Evolutionary conservation across 768 basidiomycete species (phyloP).

Genomic region (Phylloporus arenicola): DNA sequence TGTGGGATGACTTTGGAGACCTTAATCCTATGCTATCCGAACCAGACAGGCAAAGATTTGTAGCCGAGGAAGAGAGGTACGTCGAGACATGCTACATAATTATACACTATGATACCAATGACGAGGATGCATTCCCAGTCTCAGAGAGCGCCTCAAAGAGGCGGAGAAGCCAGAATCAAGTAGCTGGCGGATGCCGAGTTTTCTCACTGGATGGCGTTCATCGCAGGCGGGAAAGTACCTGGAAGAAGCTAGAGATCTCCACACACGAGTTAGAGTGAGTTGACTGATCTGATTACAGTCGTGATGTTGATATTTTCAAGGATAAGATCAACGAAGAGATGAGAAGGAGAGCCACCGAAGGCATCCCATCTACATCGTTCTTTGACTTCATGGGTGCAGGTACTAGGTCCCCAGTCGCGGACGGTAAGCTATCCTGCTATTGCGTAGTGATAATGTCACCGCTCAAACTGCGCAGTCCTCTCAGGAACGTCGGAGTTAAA

Average conservation of each 20-base stretch:
- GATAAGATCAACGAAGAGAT: neutral
- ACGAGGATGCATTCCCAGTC: neutral
- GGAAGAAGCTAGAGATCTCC: slow-evolving; percentile 4
- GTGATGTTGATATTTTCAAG: neutral
- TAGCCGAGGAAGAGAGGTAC: slow-evolving; percentile 8
- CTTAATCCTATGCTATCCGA: slow-evolving; percentile 1
- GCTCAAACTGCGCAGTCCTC: neutral
- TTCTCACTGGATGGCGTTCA: slow-evolving; percentile 10
- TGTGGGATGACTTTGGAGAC: neutral
- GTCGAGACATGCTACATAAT: neutral
- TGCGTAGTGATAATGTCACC: neutral
- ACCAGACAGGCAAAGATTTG: neutral
- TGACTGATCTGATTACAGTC: neutral
- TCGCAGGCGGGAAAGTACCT: slow-evolving; percentile 2
- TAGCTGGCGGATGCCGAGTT: neutral
- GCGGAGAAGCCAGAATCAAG: neutral
- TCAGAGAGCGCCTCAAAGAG: slow-evolving; percentile 3
- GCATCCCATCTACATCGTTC: neutral
- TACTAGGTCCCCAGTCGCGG: neutral
- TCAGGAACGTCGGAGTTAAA: neutral
- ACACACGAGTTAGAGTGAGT: slow-evolving; percentile 3
- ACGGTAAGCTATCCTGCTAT: neutral
- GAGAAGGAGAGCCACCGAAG: slow-evolving; percentile 1
- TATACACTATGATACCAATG: neutral
- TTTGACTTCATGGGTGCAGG: neutral